These are phyloP conservation scores for Aphanocladium album DNA, from an alignment of 2,329 filamentous ascomycete species.

Conservation along the genomic window DNA sequence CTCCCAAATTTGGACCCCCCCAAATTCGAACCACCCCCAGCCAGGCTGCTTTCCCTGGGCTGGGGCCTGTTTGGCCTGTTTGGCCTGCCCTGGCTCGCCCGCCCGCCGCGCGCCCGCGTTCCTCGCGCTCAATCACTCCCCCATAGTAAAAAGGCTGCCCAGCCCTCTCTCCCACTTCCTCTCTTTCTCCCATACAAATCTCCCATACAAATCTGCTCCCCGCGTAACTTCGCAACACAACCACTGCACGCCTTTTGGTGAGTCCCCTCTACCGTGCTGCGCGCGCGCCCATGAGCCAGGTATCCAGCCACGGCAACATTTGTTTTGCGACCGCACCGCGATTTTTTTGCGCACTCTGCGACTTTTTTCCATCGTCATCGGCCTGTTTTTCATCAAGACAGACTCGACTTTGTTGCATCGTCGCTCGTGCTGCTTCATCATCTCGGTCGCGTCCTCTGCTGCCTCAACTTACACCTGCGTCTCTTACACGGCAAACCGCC, in stretches of 20 bases:
- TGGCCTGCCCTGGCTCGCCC: background rate
- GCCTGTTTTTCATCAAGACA: slow-evolving; percentile 8
- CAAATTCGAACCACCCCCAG: background rate
- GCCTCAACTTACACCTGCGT: slow-evolving; percentile 9
- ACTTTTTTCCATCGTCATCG: slow-evolving; percentile 9
- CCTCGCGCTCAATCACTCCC: slow-evolving; percentile 53
- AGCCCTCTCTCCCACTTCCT: slow-evolving; percentile 48
- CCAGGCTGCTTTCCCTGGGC: background rate
- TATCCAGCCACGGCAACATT: slow-evolving; percentile 19
- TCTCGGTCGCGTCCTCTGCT: slow-evolving; percentile 8
- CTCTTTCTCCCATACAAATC: slow-evolving; percentile 58
- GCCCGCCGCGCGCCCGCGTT: slow-evolving; percentile 23
- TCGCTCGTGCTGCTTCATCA: background rate
- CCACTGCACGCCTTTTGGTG: slow-evolving; percentile 36
- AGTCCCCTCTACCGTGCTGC: slow-evolving; percentile 43
- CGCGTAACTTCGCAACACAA: slow-evolving; percentile 34
- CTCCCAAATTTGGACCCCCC: slow-evolving; percentile 6
- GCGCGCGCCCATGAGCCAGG: slow-evolving; percentile 32
- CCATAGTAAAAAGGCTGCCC: slow-evolving; percentile 61
- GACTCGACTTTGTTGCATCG: background rate
- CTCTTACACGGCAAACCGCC: background rate
- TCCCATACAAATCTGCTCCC: slow-evolving; percentile 46
- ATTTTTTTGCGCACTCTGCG: slow-evolving; percentile 22
- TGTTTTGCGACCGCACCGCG: slow-evolving; percentile 21
- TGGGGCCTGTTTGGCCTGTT: background rate